Evolutionary conservation across 148 eudicot genomes (phyloP).

Genomic region (Vaccinium vitisidaea): DNA sequence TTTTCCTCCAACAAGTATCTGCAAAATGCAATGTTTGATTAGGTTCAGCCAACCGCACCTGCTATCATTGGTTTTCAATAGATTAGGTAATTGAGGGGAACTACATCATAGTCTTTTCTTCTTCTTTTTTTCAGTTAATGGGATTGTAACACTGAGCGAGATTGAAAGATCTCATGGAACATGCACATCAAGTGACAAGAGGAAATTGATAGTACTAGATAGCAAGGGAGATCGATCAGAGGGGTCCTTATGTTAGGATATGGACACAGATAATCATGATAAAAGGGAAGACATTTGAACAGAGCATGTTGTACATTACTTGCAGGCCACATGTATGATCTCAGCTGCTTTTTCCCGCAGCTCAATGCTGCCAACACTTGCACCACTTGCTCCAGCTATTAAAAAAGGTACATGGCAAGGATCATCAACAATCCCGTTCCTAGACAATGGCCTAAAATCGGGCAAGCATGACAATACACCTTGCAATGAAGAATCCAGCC

Average conservation of each 20-base stretch:
- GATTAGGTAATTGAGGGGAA: conserved; percentile 3
- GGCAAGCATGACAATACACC: conserved; percentile 98
- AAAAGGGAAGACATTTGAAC: not conserved
- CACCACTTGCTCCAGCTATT: conserved; percentile 88
- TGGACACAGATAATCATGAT: not conserved
- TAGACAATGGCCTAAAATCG: conserved; percentile 70
- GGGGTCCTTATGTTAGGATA: not conserved
- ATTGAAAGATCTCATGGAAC: not conserved
- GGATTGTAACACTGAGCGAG: not conserved
- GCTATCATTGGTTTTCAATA: conserved; percentile 7
- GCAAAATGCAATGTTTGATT: conserved; percentile 26
- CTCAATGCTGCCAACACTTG: conserved; percentile 69
- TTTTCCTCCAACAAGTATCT: conserved; percentile 86
- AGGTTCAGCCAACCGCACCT: conserved; percentile 22
- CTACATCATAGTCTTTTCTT: not conserved
- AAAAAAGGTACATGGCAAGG: conserved; percentile 46
- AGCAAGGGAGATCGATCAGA: not conserved
- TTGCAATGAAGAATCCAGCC: conserved; percentile 88
- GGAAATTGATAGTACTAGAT: not conserved
- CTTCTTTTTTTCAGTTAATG: not conserved
- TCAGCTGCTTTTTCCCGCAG: conserved; percentile 88
- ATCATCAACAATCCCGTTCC: conserved; percentile 54
- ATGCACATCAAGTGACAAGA: not conserved
- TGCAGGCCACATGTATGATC: conserved; percentile 76
- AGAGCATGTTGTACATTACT: conserved; percentile 39